Evolutionary conservation across 2,329 filamentous ascomycete species (phyloP), one percentile per base, ranked within the genome.

Genomic region (Colletotrichum sp.): DNA sequence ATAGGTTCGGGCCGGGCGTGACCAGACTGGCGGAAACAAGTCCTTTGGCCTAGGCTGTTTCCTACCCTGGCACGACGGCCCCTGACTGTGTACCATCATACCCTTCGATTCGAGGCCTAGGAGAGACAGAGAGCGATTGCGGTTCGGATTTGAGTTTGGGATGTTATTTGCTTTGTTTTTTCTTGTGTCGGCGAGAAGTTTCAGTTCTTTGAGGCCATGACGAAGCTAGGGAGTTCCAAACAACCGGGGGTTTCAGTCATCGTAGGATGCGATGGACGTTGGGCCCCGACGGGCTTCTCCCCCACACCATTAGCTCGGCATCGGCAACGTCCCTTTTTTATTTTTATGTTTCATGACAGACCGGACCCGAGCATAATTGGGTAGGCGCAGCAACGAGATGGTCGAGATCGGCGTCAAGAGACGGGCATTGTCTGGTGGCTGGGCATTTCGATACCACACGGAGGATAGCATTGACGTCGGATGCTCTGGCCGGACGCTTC

Each of bases 321-420:
- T 49, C 24, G 74, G 70, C 70, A 36, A 44, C 15, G 8, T 30
- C 39, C 36, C 26, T 64, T 21, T 67, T 62, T 66, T n/a, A 65
- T 68, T 72, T 39, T 59, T 59, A 72, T 66, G 44, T 68, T 72
- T 69, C 68, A 76, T 69, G 70, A 76, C 70, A 68, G 74, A 69
- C 44, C 49, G 64, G 59, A 59, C 59, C 74, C 44, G 49, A 69
- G 64, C 70, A 68, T 69, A 74, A 73, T 76, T 94, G 90, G 92
- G 92, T 8, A 84, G 92, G 78, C 85, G 84, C 81, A 92, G 90
- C 79, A 84, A 88, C 65, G 91, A 91, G 64, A 79, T 82, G 52
- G 87, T 91, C 44, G 85, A 89, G 71, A 85, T 89, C n/a, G 78
- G 75, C 44, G 68, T 83, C 49, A 82, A 76, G 83, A 63, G 82